Evolutionary conservation across 495 filamentous ascomycete genomes (phyloP).

Genomic region (Lepraria neglecta): DNA sequence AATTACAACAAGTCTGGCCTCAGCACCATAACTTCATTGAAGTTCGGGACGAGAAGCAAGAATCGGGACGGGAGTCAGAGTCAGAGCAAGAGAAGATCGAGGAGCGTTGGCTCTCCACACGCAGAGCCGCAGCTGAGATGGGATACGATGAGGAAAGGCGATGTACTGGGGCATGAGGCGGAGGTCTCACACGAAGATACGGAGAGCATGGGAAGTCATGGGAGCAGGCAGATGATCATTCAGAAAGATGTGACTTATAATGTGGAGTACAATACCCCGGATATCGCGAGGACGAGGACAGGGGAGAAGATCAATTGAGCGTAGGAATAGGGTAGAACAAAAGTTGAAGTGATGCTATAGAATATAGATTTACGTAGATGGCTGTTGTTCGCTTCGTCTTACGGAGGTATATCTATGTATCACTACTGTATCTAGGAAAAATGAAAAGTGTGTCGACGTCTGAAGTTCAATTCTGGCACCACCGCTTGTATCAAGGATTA

Average conservation of each 20-base stretch:
- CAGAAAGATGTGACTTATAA: constrained; percentile 42
- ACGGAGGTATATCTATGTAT: too few species aligned
- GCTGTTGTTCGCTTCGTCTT: too few species aligned
- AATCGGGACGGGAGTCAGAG: background rate
- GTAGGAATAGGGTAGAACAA: too few species aligned
- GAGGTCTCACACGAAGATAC: constrained; percentile 29
- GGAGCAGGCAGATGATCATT: constrained; percentile 41
- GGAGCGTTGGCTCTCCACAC: background rate
- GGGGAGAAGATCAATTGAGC: background rate
- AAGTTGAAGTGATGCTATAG: too few species aligned
- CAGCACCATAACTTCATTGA: background rate
- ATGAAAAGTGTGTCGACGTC: too few species aligned
- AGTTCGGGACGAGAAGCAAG: background rate
- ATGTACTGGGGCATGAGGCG: constrained; percentile 6
- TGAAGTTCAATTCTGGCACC: too few species aligned
- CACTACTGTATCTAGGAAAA: too few species aligned
- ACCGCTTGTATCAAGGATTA: too few species aligned
- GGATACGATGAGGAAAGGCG: background rate
- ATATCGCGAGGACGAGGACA: background rate
- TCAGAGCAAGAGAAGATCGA: background rate
- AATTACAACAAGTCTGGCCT: background rate
- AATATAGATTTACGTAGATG: too few species aligned
- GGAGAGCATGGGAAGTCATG: constrained; percentile 30
- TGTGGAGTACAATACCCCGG: constrained; percentile 28
- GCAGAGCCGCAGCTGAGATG: too few species aligned